phyloP scores from a whole-genome alignment of 2,329 filamentous ascomycete genomes.

The Cladophialophora immunda region DNA sequence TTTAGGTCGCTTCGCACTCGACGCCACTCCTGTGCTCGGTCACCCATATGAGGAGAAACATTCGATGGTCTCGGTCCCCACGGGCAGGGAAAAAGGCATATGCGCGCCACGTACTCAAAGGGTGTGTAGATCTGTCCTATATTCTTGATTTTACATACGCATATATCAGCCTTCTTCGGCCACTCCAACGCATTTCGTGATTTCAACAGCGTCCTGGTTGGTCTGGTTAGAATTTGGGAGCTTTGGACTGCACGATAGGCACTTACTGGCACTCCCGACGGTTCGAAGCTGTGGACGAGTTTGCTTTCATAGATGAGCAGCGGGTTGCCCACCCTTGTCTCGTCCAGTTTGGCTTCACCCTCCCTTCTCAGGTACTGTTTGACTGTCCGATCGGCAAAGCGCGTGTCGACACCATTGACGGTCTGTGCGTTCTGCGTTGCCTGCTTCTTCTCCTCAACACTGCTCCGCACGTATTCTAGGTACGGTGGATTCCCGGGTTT shows the following conservation, averaged over 20 bases:
- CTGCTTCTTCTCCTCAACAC: constrained; percentile 66
- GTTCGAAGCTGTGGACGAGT: constrained; percentile 72
- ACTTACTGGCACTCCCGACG: constrained; percentile 66
- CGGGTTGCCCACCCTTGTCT: constrained; percentile 43
- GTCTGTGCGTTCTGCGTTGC: constrained; percentile 19
- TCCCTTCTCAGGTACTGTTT: constrained; percentile 42
- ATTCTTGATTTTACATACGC: background rate
- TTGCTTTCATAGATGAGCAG: constrained; percentile 69
- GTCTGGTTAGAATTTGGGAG: constrained; percentile 30
- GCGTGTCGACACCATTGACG: constrained; percentile 33
- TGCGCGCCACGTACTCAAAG: background rate
- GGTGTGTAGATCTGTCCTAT: background rate
- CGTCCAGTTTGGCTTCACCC: constrained; percentile 41
- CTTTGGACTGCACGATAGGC: background rate
- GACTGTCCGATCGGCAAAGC: constrained; percentile 39
- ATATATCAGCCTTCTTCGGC: constrained; percentile 22
- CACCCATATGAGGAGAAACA: no score
- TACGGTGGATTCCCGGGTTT: constrained; percentile 54
- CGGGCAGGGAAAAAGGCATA: background rate
- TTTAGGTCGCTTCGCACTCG: no score
- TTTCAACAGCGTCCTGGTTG: constrained; percentile 71
- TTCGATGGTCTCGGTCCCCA: background rate
- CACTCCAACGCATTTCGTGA: constrained; percentile 65
- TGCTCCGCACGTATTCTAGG: constrained; percentile 60
- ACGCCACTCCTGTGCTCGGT: no score